Evolutionary conservation across 1,284 basidiomycete genomes (phyloP), one percentile per base, ranked within the genome.

Genomic region (Puccinia novopanici): DNA sequence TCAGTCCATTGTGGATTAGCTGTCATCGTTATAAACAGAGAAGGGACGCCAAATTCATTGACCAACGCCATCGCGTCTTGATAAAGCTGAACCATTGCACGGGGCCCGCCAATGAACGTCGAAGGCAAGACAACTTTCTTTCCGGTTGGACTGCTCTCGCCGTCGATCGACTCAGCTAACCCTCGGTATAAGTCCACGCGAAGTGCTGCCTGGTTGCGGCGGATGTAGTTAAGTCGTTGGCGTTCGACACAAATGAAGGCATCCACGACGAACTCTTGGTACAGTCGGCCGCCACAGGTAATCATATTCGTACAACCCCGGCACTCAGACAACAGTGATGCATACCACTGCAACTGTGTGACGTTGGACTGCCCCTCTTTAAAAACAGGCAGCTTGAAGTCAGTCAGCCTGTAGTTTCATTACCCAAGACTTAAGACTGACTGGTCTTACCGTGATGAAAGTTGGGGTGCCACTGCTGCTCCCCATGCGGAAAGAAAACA

Each of bases 1-100:
- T 90, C 88, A 0, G 82, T 82, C 75, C 87, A 88, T 0, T 85
- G 82, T 0, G 86, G 83, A 82, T 87, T 88, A 82, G 86, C 86
- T 0, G 86, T 87, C 83, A 87, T 84, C 0, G 86, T 88, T 71
- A 87, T 82, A 81, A 88, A 88, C 67, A 87, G 85, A 2, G 84
- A 86, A 0, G 86, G 87, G 6, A 73, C 80, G 2, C 86, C 86
- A 52, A 73, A 82, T 0, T 81, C 67, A 1, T 82, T 81, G 0
- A 86, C 86, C 79, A 88, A 83, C 0, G 86, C 85, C 8, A 87
- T 83, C 0, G 85, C 84, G 82, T 87, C 87, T 0, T 86, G 83
- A 55, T 86, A 84, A 54, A 87, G 86, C 34, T 87, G 84, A 2
- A 84, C 83, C 24, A 85, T 82, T 86, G 86, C 86, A 0, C 84